Evolutionary conservation across 495 filamentous ascomycete genomes (phyloP), one percentile per base, ranked within the genome.

Genomic region (Xeromyces bisporus): DNA sequence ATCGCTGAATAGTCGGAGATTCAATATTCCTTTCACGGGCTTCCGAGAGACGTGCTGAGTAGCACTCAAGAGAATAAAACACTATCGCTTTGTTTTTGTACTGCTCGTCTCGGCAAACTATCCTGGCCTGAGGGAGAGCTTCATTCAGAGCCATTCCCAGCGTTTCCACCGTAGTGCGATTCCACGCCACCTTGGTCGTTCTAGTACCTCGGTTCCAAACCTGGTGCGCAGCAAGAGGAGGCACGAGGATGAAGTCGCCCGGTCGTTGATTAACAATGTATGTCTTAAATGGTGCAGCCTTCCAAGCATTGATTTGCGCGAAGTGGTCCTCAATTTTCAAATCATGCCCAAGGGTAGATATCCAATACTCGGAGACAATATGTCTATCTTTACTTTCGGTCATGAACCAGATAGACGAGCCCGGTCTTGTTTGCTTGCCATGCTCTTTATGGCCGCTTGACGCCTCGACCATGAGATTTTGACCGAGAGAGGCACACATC

Each of bases 71-170:
- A 0, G 83, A 77, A 48, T 73, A 89, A 46, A 77, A 93, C 16
- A 94, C 66, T 36, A 96, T 94, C 11, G 86, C 80, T 45, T 93
- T 93, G 58, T 87, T 93, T 50, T 96, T 97, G 62, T 97, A 97
- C 48, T 93, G 83, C 43, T 97, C 89, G 38, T 97, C 89, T n/a
- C 89, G 83, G 47, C 89, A 94, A 17, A 96, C 85, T 43, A 93
- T 69, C 14, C 84, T 67, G 3, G 87, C 80, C 35, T 82, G 78
- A 1, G 83, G 83, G 2, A 97, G 60, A 0, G 86, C 82, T 55
- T 93, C 87, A 30, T 70, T 64, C 15, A 97, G 53, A 0, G 87
- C 87, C 54, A 89, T 57, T 30, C 83, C 73, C 0, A 97, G 60
- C 0, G 89, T 93, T 38, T 94, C 81, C 3, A 80, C 80, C 0